A percentile compares a stretch with the other conserved stretches of the same genome.
Conservation (phyloP, 2,329 filamentous ascomycete species). For the Cladobotryum protrusum region DNA sequence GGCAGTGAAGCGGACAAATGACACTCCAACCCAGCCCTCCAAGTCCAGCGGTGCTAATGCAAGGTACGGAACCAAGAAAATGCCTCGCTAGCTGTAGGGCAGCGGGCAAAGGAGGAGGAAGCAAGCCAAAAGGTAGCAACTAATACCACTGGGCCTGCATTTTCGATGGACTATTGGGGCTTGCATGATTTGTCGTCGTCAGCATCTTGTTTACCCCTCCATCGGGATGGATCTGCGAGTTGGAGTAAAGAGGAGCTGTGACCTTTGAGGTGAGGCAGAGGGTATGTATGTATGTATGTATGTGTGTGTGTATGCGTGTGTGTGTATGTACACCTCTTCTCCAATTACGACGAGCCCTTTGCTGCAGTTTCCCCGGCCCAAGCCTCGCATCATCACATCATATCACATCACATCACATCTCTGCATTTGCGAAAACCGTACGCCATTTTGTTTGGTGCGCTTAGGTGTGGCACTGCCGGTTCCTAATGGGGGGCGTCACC, state of each 20-base stretch:
- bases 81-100: slow-evolving; percentile 2
- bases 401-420: too few species aligned
- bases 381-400: too few species aligned
- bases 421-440: too few species aligned
- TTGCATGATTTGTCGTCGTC: slow-evolving; percentile 7
- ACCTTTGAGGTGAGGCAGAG: neutral
- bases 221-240: neutral
- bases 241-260: neutral
- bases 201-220: slow-evolving; percentile 1
- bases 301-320: too few species aligned
- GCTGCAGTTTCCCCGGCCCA: too few species aligned
- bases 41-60: slow-evolving; percentile 5
- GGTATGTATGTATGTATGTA: too few species aligned
- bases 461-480: too few species aligned
- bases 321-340: too few species aligned
- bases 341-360: too few species aligned
- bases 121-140: neutral
- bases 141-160: neutral
- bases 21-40: slow-evolving; percentile 6
- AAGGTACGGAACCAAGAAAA: slow-evolving; percentile 11
- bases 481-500: too few species aligned
- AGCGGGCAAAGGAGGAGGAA: neutral
- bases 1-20: slow-evolving; percentile 4
- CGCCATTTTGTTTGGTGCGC: too few species aligned
- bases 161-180: neutral